These are phyloP conservation scores for Sclerotinia nivalis DNA, from an alignment of 2,329 filamentous ascomycete genomes.

Conservation along the genomic window DNA sequence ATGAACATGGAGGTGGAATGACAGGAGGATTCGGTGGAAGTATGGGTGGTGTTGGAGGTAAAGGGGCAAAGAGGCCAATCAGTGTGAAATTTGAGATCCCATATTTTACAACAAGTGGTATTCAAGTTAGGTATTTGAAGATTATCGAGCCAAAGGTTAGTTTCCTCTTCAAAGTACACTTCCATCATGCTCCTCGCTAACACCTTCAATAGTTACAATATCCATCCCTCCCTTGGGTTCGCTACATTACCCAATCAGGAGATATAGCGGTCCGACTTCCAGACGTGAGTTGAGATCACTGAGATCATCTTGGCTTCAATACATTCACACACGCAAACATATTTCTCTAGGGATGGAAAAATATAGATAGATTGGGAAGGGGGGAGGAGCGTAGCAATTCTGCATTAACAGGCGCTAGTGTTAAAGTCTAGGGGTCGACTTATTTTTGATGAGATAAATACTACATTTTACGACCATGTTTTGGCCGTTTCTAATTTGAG, in stretches of 20 bases:
- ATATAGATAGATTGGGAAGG: slow-evolving; percentile 20
- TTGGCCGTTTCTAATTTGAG: slow-evolving; percentile 3
- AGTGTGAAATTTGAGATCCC: slow-evolving; percentile 99
- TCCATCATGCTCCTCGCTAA: slow-evolving; percentile 18
- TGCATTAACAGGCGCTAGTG: slow-evolving; percentile 19
- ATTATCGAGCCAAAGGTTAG: slow-evolving; percentile 98
- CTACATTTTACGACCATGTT: neutral
- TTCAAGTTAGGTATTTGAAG: slow-evolving; percentile 97
- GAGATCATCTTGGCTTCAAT: neutral
- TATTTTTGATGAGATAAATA: slow-evolving; percentile 15
- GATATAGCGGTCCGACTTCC: slow-evolving; percentile 94
- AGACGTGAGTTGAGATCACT: slow-evolving; percentile 50
- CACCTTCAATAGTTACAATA: slow-evolving; percentile 78
- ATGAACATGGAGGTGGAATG: slow-evolving; percentile 95
- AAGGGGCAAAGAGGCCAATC: slow-evolving; percentile 90
- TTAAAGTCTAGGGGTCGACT: slow-evolving; percentile 9
- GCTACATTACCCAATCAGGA: slow-evolving; percentile 97
- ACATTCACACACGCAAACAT: neutral
- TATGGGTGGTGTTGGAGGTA: slow-evolving; percentile 88
- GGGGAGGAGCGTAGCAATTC: slow-evolving; percentile 12
- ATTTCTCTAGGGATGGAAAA: slow-evolving; percentile 4
- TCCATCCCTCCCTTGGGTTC: slow-evolving; percentile 93
- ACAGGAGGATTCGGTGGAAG: slow-evolving; percentile 95
- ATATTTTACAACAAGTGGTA: slow-evolving; percentile 99
- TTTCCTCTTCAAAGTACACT: slow-evolving; percentile 24